Percentiles rank a stretch among this genome's conserved stretches.
Evolutionary conservation across 345 rosid species (phyloP).

Genomic region (Eucalyptus caleyi): DNA sequence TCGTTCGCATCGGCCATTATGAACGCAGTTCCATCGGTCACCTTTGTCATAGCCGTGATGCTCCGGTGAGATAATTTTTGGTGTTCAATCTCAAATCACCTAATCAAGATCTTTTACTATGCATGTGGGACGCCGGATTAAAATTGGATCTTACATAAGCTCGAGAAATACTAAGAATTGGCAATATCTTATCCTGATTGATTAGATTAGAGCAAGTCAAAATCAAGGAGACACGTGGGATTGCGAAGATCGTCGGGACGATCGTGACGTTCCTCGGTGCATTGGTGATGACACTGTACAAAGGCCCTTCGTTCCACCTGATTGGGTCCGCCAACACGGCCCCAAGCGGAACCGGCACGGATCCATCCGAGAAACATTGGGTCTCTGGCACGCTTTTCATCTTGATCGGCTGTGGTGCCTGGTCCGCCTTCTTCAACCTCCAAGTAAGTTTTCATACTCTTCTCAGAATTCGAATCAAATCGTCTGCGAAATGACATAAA

Average conservation of each 20-base stretch:
- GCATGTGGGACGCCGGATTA: background rate
- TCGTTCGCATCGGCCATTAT: constrained; percentile 56
- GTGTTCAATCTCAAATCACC: background rate
- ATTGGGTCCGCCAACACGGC: constrained; percentile 5
- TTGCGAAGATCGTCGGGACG: constrained; percentile 60
- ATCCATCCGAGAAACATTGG: constrained; percentile 35
- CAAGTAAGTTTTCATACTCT: constrained; percentile 18
- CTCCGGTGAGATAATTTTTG: constrained; percentile 18
- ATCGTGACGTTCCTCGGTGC: constrained; percentile 55
- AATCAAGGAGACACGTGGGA: constrained; percentile 25
- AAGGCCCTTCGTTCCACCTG: constrained; percentile 48
- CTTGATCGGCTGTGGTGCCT: constrained; percentile 52
- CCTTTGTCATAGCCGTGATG: constrained; percentile 55
- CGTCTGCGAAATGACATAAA: background rate
- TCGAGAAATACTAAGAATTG: background rate
- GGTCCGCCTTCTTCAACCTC: constrained; percentile 58
- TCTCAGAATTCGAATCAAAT: background rate
- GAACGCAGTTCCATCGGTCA: constrained; percentile 75
- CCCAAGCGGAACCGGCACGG: background rate
- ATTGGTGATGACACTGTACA: constrained; percentile 54
- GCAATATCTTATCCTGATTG: background rate
- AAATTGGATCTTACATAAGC: background rate
- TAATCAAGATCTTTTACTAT: background rate
- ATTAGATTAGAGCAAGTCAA: constrained; percentile 45
- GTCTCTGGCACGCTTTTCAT: constrained; percentile 50